These are phyloP conservation scores for Gastrolobium bilobum DNA, from an alignment of 306 rosid species.

Conservation along the genomic window DNA sequence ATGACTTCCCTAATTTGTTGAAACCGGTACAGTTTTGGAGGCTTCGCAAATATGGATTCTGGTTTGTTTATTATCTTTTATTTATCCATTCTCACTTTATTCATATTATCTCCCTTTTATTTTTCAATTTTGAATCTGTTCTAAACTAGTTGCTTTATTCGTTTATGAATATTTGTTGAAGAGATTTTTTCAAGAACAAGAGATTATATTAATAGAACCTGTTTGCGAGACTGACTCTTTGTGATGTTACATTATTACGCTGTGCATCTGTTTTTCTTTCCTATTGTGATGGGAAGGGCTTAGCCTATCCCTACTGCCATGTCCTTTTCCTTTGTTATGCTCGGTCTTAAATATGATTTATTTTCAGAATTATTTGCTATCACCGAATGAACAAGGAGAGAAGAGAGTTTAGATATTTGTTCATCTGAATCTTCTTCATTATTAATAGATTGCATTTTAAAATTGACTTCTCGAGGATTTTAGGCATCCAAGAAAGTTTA, in stretches of 20 bases:
- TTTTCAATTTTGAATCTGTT: not conserved
- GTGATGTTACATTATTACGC: not conserved
- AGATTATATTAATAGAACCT: too few relatives aligned
- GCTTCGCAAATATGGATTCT: conserved; percentile 13
- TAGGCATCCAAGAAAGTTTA: not conserved
- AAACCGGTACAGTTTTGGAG: not conserved
- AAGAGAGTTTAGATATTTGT: not conserved
- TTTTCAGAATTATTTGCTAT: not conserved
- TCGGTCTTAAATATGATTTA: not conserved
- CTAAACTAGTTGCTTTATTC: not conserved
- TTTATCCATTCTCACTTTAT: not conserved
- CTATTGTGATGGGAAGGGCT: not conserved
- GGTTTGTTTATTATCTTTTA: not conserved
- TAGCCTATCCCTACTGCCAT: not conserved
- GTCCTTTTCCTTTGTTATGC: conserved; percentile 41
- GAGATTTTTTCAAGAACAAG: too few relatives aligned
- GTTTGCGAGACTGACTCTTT: not conserved
- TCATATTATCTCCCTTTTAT: not conserved
- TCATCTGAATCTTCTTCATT: conserved; percentile 15
- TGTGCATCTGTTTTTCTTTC: conserved; percentile 4
- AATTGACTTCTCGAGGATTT: conserved; percentile 1
- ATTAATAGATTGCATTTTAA: not conserved
- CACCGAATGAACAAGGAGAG: not conserved
- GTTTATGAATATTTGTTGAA: not conserved
- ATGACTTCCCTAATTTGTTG: conserved; percentile 28